Evolutionary conservation across 139 green algal species (phyloP).

Genomic region (Tetratostichococcus sp.): DNA sequence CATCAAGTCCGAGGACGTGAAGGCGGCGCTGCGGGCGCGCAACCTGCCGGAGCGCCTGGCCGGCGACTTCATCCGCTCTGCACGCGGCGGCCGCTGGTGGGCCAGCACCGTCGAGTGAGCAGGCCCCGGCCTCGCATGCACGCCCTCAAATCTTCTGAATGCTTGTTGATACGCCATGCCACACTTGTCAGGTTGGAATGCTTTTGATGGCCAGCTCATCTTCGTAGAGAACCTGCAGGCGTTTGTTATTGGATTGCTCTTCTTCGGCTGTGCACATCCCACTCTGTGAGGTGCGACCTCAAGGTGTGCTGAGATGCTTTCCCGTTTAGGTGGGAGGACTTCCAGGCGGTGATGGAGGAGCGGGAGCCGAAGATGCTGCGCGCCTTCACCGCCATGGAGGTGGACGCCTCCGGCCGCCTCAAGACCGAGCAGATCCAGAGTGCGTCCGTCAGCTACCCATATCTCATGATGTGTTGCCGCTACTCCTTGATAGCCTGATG

Average conservation of each 20-base stretch:
- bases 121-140: background rate
- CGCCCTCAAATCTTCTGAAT: no score
- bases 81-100: conserved; percentile 37
- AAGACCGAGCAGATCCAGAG: conserved; percentile 38
- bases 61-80: conserved; percentile 37
- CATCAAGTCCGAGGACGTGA: conserved; percentile 55
- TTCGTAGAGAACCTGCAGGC: no score
- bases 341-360: conserved; percentile 52
- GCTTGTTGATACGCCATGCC: no score
- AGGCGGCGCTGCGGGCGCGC: conserved; percentile 36
- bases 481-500: no score
- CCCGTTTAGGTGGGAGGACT: conserved; percentile 54
- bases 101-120: conserved; percentile 17
- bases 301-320: no score
- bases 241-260: no score
- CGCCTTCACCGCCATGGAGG: conserved; percentile 49
- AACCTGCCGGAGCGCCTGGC: conserved; percentile 54
- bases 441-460: background rate
- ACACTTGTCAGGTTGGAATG: no score
- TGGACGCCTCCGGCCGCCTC: conserved; percentile 40
- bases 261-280: no score
- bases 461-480: background rate
- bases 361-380: conserved; percentile 55
- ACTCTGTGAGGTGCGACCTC: no score
- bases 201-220: no score